Evolutionary conservation across 2,329 filamentous ascomycete genomes (phyloP).

Genomic region (Colletotrichum sp.): DNA sequence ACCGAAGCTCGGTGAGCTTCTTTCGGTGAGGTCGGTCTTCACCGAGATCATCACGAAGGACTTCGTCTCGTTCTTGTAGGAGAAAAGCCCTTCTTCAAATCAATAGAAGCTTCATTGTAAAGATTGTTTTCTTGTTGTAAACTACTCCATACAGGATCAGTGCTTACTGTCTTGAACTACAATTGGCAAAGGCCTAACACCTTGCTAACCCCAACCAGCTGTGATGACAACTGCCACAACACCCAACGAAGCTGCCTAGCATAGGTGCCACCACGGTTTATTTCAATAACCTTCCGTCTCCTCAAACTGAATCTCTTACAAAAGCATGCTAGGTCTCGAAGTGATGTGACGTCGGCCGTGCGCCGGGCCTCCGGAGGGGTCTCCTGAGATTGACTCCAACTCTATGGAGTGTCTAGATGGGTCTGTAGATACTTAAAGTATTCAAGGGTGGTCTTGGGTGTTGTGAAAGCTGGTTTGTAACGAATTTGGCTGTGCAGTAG

Average conservation of each 20-base stretch:
- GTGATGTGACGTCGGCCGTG: background rate
- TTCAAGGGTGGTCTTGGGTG: background rate
- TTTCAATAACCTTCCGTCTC: background rate
- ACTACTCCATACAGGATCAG: too few species aligned
- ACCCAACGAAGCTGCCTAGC: background rate
- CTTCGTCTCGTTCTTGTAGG: fast-evolving
- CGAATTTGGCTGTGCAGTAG: too few species aligned
- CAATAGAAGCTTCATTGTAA: too few species aligned
- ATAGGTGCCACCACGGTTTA: fast-evolving
- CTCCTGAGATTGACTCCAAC: background rate
- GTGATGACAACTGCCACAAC: background rate
- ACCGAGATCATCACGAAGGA: background rate
- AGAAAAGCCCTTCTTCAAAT: background rate
- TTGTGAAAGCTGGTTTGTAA: background rate
- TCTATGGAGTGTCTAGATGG: background rate
- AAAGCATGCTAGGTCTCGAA: background rate
- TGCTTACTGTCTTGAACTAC: too few species aligned
- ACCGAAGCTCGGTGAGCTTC: background rate
- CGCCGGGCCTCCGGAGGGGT: background rate
- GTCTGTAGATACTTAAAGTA: background rate
- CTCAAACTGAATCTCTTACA: background rate
- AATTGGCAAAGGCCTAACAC: too few species aligned
- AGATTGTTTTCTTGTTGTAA: too few species aligned
- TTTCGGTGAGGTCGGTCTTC: background rate
- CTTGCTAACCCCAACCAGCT: background rate